Conservation (phyloP, 129 eudicot species). For the Chrysanthemum seticuspe region DNA sequence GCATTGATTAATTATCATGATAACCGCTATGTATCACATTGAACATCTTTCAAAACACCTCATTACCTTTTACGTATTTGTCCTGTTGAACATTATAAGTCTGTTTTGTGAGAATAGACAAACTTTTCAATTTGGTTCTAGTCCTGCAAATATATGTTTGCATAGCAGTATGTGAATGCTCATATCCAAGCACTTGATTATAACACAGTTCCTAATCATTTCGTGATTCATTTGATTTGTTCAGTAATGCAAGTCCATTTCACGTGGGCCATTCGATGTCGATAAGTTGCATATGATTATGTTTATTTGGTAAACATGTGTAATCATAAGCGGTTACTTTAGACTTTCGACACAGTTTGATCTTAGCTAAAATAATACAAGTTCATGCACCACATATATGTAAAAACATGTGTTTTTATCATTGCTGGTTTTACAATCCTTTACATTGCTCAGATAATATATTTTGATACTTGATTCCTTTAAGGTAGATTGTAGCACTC, state of each 20-base stretch:
- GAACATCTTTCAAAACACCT: no score
- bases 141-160: background rate
- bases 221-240: constrained; percentile 2
- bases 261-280: constrained; percentile 4
- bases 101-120: no score
- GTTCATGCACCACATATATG: background rate
- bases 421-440: no score
- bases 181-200: constrained; percentile 12
- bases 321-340: background rate
- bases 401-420: no score
- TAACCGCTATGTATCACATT: no score
- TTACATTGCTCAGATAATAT: background rate
- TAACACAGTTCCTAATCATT: constrained; percentile 4
- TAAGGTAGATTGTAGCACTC: no score
- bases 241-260: constrained; percentile 7
- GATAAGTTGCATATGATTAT: constrained; percentile 5
- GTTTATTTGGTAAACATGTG: constrained; percentile 5
- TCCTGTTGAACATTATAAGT: no score
- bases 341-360: background rate
- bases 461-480: background rate
- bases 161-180: background rate
- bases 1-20: no score
- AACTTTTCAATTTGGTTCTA: no score
- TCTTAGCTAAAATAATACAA: background rate
- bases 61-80: no score